Conservation (phyloP, 2,329 filamentous ascomycete species). For the Penicillium freii region DNA sequence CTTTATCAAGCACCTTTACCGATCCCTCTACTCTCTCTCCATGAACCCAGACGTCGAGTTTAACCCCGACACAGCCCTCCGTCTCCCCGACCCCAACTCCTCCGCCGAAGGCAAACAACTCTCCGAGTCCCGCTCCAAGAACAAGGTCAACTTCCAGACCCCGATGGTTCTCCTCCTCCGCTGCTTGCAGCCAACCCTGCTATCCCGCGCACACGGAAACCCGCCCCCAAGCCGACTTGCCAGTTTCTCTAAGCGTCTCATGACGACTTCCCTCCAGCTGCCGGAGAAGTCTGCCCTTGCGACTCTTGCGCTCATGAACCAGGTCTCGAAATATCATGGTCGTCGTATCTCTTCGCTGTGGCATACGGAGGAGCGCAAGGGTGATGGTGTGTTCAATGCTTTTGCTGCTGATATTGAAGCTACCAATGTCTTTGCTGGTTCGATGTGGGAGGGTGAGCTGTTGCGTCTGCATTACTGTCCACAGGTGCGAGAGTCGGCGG, state of each 20-base stretch:
- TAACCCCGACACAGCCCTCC: slow-evolving; percentile 67
- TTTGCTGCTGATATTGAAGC: slow-evolving; percentile 71
- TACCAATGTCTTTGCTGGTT: slow-evolving; percentile 86
- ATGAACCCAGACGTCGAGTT: slow-evolving; percentile 84
- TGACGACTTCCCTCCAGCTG: slow-evolving; percentile 76
- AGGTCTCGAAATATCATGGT: slow-evolving; percentile 76
- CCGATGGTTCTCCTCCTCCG: slow-evolving; percentile 89
- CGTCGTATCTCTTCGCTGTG: slow-evolving; percentile 82
- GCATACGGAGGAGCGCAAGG: slow-evolving; percentile 90
- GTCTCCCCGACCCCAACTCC: slow-evolving; percentile 64
- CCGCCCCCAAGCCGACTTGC: slow-evolving; percentile 81
- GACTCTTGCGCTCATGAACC: slow-evolving; percentile 71
- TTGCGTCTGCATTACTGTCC: slow-evolving; percentile 83
- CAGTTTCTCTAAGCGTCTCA: slow-evolving; percentile 87
- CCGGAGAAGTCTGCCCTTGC: slow-evolving; percentile 87
- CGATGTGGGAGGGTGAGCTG: slow-evolving; percentile 91
- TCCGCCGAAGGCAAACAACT: slow-evolving; percentile 40
- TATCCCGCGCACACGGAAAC: slow-evolving; percentile 72
- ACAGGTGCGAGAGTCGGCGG: slow-evolving; percentile 73
- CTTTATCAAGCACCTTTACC: slow-evolving; percentile 93
- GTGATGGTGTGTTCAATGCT: slow-evolving; percentile 82
- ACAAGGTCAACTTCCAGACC: slow-evolving; percentile 90
- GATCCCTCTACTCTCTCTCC: slow-evolving; percentile 73
- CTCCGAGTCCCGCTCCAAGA: slow-evolving; percentile 46
- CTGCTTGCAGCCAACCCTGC: slow-evolving; percentile 75